Percentiles rank a stretch among this genome's conserved stretches.
Evolutionary conservation across 371 early-diverging fungal species (phyloP).

Genomic region (Rhizopus arrhizus): DNA sequence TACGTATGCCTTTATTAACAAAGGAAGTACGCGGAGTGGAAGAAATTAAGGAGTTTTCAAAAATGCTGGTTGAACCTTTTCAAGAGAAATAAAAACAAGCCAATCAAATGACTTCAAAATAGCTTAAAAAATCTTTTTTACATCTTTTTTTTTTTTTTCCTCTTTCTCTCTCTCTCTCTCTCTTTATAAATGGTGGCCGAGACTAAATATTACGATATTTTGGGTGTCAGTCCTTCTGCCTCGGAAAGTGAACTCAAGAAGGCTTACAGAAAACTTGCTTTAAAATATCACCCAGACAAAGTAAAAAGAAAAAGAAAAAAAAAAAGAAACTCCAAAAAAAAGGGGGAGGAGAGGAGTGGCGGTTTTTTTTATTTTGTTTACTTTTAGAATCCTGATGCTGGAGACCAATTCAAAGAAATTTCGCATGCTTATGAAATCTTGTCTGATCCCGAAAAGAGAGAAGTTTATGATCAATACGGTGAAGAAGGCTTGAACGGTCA

Average conservation of each 20-base stretch:
- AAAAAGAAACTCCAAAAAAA: too few species aligned
- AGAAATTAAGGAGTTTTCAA: constrained; percentile 87
- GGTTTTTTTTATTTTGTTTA: background rate
- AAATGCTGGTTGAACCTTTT: constrained; percentile 87
- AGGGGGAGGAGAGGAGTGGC: too few species aligned
- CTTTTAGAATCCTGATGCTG: constrained; percentile 70
- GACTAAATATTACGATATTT: constrained; percentile 87
- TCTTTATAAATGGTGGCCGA: constrained; percentile 67
- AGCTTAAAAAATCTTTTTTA: background rate
- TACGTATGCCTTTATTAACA: constrained; percentile 91
- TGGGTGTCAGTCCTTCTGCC: constrained; percentile 84
- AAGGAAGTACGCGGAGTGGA: constrained; percentile 96
- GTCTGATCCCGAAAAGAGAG: constrained; percentile 79
- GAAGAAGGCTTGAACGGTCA: constrained; percentile 79
- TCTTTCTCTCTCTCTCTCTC: background rate
- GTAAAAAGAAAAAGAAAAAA: constrained; percentile 26
- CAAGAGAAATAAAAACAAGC: constrained; percentile 22
- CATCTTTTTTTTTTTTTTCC: background rate
- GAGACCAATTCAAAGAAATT: constrained; percentile 90
- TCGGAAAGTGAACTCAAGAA: constrained; percentile 84
- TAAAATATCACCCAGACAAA: constrained; percentile 95
- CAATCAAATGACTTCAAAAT: constrained; percentile 12
- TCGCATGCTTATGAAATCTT: constrained; percentile 92
- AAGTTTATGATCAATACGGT: constrained; percentile 77
- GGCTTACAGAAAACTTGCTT: constrained; percentile 88